Evolutionary conservation across 78 protist genomes (phyloP).

Genomic region (Neovahlkampfia damariscottae): DNA sequence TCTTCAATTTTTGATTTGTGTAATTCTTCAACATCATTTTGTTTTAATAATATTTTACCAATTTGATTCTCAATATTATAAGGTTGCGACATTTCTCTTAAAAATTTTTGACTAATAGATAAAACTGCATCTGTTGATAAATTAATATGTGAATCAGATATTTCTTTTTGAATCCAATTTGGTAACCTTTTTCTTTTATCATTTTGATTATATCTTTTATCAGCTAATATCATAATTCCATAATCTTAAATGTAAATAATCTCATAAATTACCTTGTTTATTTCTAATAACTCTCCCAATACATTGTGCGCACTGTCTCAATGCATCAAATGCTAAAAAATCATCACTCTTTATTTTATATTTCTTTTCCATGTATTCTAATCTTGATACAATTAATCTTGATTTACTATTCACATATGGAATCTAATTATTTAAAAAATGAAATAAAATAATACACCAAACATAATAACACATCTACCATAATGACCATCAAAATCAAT

Average conservation of each 20-base stretch:
- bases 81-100: conserved; percentile 46
- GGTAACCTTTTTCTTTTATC: conserved; percentile 69
- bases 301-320: conserved; percentile 93
- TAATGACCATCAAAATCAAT: conserved; percentile 90
- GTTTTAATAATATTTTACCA: too few relatives aligned
- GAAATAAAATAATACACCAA: too few relatives aligned
- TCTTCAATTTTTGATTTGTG: too few relatives aligned
- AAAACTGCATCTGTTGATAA: conserved; percentile 37
- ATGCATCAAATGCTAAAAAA: conserved; percentile 91
- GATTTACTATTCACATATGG: conserved; percentile 77
- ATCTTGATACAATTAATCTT: conserved; percentile 46
- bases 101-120: background rate
- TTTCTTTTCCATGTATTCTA: conserved; percentile 37
- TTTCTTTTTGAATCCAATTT: conserved; percentile 43
- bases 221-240: conserved; percentile 94
- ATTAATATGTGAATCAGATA: conserved; percentile 3
- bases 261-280: too few relatives aligned
- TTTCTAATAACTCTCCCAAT: conserved; percentile 94
- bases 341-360: conserved; percentile 62
- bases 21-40: too few relatives aligned
- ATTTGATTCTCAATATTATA: too few relatives aligned
- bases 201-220: conserved; percentile 25
- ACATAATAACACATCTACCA: conserved; percentile 82
- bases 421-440: too few relatives aligned
- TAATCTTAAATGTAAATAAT: too few relatives aligned